Conservation (phyloP, 768 basidiomycete genomes). For the Cyclocybe aegerita region DNA sequence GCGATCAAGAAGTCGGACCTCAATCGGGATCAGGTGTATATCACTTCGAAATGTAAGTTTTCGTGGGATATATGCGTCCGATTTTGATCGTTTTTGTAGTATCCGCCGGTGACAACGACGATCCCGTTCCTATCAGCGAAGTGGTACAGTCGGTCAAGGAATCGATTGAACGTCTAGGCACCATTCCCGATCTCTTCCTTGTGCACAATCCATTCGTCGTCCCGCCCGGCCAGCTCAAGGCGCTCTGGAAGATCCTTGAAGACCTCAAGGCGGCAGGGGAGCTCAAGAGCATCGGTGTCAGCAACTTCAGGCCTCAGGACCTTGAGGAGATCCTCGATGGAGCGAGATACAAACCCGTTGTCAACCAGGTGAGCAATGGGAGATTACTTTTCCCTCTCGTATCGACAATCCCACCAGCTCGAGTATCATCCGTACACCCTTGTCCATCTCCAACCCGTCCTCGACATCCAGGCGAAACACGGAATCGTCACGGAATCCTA, state of each 20-base stretch:
- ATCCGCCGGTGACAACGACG: slow-evolving; percentile 10
- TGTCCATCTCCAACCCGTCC: slow-evolving; percentile 30
- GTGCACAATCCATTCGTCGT: slow-evolving; percentile 43
- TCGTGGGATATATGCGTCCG: background rate
- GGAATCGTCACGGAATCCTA: slow-evolving; percentile 37
- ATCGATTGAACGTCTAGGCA: slow-evolving; percentile 46
- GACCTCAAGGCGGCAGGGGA: slow-evolving; percentile 41
- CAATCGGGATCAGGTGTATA: slow-evolving; percentile 41
- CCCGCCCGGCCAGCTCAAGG: slow-evolving; percentile 22
- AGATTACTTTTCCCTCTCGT: background rate
- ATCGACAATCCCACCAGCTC: slow-evolving; percentile 17
- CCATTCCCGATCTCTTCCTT: slow-evolving; percentile 53
- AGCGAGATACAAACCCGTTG: slow-evolving; percentile 49
- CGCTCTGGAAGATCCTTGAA: slow-evolving; percentile 53
- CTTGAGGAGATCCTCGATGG: slow-evolving; percentile 41
- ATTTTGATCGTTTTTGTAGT: slow-evolving; percentile 5
- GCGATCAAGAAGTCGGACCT: slow-evolving; percentile 32
- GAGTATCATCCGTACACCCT: slow-evolving; percentile 37
- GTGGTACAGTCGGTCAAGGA: slow-evolving; percentile 42
- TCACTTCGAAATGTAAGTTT: slow-evolving; percentile 42
- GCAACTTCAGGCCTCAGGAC: slow-evolving; percentile 49
- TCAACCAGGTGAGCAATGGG: slow-evolving; percentile 43
- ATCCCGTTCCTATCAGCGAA: slow-evolving; percentile 24
- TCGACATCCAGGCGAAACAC: slow-evolving; percentile 33
- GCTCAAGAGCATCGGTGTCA: slow-evolving; percentile 47